Conservation (phyloP, 345 rosid species). For the Erodium maritimum region DNA sequence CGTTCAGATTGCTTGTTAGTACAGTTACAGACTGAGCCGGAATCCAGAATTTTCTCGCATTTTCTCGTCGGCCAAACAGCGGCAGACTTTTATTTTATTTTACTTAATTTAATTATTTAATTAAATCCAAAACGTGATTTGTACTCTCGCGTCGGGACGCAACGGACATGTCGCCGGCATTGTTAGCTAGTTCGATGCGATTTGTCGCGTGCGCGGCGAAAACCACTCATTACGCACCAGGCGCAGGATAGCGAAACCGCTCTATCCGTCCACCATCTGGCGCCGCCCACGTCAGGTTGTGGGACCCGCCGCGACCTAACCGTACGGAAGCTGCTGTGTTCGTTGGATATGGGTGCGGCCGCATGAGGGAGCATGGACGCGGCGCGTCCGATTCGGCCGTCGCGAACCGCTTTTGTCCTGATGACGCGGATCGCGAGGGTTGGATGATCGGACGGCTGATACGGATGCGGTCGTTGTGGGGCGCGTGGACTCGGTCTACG, state of each 20-base stretch:
- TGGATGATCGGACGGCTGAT: conserved; percentile 12
- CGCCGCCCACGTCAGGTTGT: background rate
- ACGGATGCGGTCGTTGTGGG: background rate
- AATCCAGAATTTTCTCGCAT: background rate
- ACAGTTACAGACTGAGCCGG: background rate
- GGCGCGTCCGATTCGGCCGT: conserved; percentile 21
- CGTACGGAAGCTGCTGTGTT: background rate
- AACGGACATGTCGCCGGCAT: conserved; percentile 41
- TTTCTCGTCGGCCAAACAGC: background rate
- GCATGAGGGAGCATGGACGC: background rate
- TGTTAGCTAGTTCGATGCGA: conserved; percentile 10
- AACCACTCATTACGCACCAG: background rate
- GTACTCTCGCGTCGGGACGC: conserved; percentile 6
- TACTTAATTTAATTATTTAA: background rate
- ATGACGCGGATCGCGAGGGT: background rate
- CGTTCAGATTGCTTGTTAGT: background rate
- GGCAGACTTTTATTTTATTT: no score
- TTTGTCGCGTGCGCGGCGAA: conserved; percentile 5
- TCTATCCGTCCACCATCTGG: background rate
- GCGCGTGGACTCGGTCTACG: background rate
- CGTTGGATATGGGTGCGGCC: background rate
- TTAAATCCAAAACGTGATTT: background rate
- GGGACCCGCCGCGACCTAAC: background rate
- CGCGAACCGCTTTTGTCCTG: conserved; percentile 26
- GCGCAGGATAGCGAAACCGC: conserved; percentile 9